Base-by-base conservation (phyloP, 768 basidiomycete genomes). In the Kwoniella europaea region DNA sequence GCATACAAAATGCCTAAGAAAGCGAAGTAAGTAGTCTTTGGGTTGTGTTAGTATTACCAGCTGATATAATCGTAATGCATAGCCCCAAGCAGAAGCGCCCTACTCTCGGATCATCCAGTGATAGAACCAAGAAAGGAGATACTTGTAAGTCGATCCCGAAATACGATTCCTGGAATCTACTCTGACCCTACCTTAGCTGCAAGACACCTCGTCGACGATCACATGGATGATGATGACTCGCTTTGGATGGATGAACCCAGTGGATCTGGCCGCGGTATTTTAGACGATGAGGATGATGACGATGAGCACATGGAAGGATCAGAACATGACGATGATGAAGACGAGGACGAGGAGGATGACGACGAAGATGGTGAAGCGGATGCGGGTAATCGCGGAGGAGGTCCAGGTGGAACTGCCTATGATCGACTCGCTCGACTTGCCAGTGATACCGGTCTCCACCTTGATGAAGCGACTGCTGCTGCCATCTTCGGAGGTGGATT, bases 401-500 rank as follows among this genome's bases (percentile, higher is more conserved):
- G 84, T 61, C 84, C 83, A 65, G 82, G 84, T 29, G 86, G 85
- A 59, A 67, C 67, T 20, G 66, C 74, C 27, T 76, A 71, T 50
- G 77, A 75, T 46, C 73, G 71, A 16, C 70, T 79, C 10, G 67
- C 76, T 53, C 67, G 74, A 20, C 62, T 77, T 5, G 78, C 76
- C 15, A 67, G 65, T 22, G 76, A 71, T 27, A 65, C 67, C 44
- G 74, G 73, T 12, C 69, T 78, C 63, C 71, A 75, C 41, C 63
- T 78, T 12, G 79, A 80, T 58, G 83, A 83, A 60, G 74, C 80
- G 4, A 82, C 82, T 12, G 83, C 82, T 29, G 77, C 79, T 58
- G 82, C 83, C 18, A 68, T 85, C 12, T 83, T 84, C 66, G 81
- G 83, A 76, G 91, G 91, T 75, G 92, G 92, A 84, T 94, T 91